These are phyloP conservation scores for Filobasidium floriforme DNA, from an alignment of 768 basidiomycete genomes.

Conservation along the genomic window DNA sequence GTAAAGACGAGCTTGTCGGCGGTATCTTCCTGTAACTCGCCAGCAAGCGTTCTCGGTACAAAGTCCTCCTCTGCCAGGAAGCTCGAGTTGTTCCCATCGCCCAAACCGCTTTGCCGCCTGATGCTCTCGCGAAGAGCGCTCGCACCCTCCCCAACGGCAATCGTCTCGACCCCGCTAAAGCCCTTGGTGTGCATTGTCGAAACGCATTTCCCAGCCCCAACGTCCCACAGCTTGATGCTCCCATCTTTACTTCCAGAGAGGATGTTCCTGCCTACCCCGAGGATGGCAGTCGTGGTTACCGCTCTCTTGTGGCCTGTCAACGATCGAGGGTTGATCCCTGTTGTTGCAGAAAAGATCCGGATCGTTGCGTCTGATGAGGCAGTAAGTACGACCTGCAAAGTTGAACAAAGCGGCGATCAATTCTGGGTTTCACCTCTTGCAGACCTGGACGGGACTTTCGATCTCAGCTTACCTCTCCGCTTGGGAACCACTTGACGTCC, in stretches of 20 bases:
- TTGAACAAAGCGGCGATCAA: not conserved
- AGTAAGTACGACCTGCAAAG: slow-evolving; percentile 57
- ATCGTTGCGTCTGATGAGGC: slow-evolving; percentile 62
- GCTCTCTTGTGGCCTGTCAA: slow-evolving; percentile 61
- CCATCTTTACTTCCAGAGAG: slow-evolving; percentile 63
- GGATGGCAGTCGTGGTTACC: slow-evolving; percentile 59
- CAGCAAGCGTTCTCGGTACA: slow-evolving; percentile 9
- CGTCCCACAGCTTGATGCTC: slow-evolving; percentile 66
- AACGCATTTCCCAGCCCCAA: slow-evolving; percentile 53
- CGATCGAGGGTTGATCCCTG: slow-evolving; percentile 53
- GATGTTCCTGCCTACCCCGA: slow-evolving; percentile 61
- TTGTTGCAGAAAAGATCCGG: slow-evolving; percentile 58
- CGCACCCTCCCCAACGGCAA: slow-evolving; percentile 48
- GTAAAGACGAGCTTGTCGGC: slow-evolving; percentile 51
- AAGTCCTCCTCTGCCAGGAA: slow-evolving; percentile 5
- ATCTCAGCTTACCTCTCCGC: slow-evolving; percentile 32
- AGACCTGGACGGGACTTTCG: not conserved
- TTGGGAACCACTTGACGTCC: slow-evolving; percentile 42
- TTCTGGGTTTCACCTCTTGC: not conserved
- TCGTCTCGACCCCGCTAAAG: slow-evolving; percentile 48
- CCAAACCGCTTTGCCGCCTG: slow-evolving; percentile 15
- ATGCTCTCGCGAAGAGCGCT: slow-evolving; percentile 23
- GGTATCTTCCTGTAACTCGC: slow-evolving; percentile 11
- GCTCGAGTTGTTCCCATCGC: slow-evolving; percentile 16
- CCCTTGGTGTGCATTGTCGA: slow-evolving; percentile 48